Percentiles rank a stretch among this genome's conserved stretches.
phyloP scores from a whole-genome alignment of 176 grass and related monocot genomes.

The Bromus sterilis region DNA sequence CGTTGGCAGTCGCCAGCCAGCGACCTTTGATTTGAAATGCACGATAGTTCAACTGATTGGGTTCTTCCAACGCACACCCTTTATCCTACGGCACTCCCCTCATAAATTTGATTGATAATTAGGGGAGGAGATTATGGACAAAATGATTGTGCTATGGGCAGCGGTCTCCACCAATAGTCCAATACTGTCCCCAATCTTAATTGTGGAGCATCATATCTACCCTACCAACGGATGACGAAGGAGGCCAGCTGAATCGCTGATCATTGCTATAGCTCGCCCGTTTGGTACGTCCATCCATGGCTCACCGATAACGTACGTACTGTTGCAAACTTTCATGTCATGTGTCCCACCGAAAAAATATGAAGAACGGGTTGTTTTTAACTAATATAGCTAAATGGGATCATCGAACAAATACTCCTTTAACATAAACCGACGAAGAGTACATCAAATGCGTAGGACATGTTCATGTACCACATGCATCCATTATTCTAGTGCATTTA shows the following conservation, averaged over 20 bases:
- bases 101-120: slow-evolving; percentile 25
- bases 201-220: neutral
- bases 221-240: neutral
- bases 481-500: too few relatives aligned
- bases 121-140: neutral
- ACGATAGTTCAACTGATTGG: neutral
- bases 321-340: neutral
- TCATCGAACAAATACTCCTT: neutral
- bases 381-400: neutral
- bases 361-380: neutral
- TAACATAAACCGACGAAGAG: neutral
- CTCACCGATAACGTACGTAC: neutral
- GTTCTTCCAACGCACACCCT: neutral
- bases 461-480: too few relatives aligned
- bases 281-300: neutral
- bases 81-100: neutral
- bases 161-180: neutral
- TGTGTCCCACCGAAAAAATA: neutral
- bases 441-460: too few relatives aligned
- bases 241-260: neutral
- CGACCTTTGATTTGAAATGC: neutral
- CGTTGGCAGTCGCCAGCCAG: neutral
- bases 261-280: neutral
- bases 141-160: neutral
- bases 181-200: neutral